These are phyloP conservation scores for Cafeteria roenbergensis DNA, from an alignment of 108 stramenopile genomes.

Conservation along the genomic window DNA sequence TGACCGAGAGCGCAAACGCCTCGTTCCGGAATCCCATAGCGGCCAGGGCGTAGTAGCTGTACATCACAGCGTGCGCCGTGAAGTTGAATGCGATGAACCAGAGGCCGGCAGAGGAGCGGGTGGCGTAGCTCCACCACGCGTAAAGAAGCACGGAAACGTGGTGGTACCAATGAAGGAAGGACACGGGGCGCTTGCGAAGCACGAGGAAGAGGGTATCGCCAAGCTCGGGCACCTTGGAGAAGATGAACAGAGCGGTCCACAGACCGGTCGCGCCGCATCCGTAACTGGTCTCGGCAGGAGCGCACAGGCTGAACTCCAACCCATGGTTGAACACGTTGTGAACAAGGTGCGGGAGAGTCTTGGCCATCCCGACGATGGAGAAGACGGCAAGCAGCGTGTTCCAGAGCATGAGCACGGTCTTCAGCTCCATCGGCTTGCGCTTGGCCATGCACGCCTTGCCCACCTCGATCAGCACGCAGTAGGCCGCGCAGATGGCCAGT, in stretches of 20 bases:
- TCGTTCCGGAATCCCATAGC: conserved; percentile 42
- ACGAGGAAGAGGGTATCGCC: conserved; percentile 93
- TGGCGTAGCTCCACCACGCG: conserved; percentile 88
- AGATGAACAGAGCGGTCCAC: conserved; percentile 79
- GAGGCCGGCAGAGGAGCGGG: conserved; percentile 66
- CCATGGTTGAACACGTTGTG: conserved; percentile 44
- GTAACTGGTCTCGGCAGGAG: conserved; percentile 48
- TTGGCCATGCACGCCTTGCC: background rate
- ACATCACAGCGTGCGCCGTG: conserved; percentile 93
- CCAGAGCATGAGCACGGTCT: conserved; percentile 43
- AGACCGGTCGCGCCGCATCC: conserved; percentile 67
- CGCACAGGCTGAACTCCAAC: conserved; percentile 40
- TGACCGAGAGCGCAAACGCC: conserved; percentile 62
- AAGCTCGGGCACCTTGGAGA: conserved; percentile 77
- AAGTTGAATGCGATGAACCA: conserved; percentile 99
- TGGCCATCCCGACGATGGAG: conserved; percentile 63
- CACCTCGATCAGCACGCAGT: too few species aligned
- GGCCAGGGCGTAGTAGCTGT: conserved; percentile 90
- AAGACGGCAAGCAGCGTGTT: conserved; percentile 69
- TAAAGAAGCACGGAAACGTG: conserved; percentile 87
- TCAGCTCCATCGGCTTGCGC: background rate
- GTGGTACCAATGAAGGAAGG: conserved; percentile 97
- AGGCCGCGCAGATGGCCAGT: too few species aligned
- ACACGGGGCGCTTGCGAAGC: conserved; percentile 77
- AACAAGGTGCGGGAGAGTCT: conserved; percentile 67